Percentiles rank a stretch among this genome's conserved stretches.
Evolutionary conservation across 1,284 basidiomycete genomes (phyloP).

Genomic region (Leccinum pachyderme): DNA sequence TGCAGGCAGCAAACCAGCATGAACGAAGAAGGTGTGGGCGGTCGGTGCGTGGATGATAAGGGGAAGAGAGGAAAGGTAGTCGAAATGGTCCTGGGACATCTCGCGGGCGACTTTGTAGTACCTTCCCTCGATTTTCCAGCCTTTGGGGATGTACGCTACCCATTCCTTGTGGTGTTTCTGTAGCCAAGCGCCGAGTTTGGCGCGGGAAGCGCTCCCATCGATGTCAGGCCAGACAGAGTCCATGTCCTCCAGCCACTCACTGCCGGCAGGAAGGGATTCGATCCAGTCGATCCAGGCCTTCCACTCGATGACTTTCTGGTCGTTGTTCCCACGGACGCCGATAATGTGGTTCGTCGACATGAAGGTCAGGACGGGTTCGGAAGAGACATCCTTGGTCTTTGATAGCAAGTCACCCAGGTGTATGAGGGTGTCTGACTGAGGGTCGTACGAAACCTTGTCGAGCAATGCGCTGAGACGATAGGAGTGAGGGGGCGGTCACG

Average conservation of each 20-base stretch:
- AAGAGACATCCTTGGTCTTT: constrained; percentile 53
- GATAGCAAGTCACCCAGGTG: constrained; percentile 81
- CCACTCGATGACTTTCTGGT: constrained; percentile 87
- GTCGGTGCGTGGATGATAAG: constrained; percentile 74
- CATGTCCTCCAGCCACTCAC: constrained; percentile 48
- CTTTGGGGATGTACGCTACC: constrained; percentile 55
- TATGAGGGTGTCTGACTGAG: constrained; percentile 64
- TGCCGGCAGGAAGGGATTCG: constrained; percentile 42
- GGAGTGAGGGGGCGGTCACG: background rate
- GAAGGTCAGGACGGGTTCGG: constrained; percentile 63
- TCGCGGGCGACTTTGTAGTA: constrained; percentile 73
- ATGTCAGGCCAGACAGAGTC: constrained; percentile 41
- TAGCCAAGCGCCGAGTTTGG: constrained; percentile 28
- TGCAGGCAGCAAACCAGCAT: constrained; percentile 77
- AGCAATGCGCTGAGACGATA: constrained; percentile 54
- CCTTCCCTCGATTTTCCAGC: constrained; percentile 72
- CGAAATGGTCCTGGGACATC: constrained; percentile 57
- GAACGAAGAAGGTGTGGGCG: constrained; percentile 76
- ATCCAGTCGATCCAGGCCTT: constrained; percentile 78
- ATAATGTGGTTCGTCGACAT: constrained; percentile 59
- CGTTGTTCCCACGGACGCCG: constrained; percentile 89
- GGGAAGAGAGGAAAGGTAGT: constrained; percentile 71
- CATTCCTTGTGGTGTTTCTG: constrained; percentile 38
- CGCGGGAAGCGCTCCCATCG: constrained; percentile 36
- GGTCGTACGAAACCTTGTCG: constrained; percentile 55